Evolutionary conservation across 768 basidiomycete genomes (phyloP).

Genomic region (Glaciozyma antarctica): DNA sequence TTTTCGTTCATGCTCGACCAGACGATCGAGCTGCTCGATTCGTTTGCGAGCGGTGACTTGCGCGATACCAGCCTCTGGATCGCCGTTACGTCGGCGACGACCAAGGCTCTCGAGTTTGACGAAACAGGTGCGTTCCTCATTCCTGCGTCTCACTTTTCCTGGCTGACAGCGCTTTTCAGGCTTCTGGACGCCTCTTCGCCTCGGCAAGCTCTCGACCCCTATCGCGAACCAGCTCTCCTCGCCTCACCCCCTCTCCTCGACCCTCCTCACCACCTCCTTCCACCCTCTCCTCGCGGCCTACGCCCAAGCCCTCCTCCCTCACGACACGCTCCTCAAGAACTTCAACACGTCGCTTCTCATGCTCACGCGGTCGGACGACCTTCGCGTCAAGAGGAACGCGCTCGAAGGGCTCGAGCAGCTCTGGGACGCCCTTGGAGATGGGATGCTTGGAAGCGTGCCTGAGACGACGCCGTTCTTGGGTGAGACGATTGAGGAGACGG

Average conservation of each 20-base stretch:
- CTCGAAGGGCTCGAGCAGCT: conserved; percentile 58
- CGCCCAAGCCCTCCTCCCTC: conserved; percentile 42
- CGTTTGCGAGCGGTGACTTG: conserved; percentile 42
- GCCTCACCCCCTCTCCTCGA: conserved; percentile 34
- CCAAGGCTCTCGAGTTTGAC: conserved; percentile 63
- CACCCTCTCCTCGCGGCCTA: conserved; percentile 37
- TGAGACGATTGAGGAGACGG: conserved; percentile 32
- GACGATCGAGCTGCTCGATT: conserved; percentile 54
- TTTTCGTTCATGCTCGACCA: conserved; percentile 66
- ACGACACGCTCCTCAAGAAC: conserved; percentile 58
- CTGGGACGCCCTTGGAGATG: conserved; percentile 47
- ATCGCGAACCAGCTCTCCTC: conserved; percentile 56
- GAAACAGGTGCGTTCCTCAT: conserved; percentile 57
- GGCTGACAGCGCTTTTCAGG: conserved; percentile 42
- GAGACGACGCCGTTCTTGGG: conserved; percentile 33
- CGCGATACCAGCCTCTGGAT: conserved; percentile 53
- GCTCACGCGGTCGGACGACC: conserved; percentile 77
- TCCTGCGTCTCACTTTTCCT: background rate
- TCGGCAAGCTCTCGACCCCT: conserved; percentile 53
- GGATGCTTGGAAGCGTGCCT: conserved; percentile 27
- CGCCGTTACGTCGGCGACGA: conserved; percentile 52
- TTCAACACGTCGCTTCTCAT: conserved; percentile 77
- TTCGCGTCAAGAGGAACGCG: conserved; percentile 58
- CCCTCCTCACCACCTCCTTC: conserved; percentile 4
- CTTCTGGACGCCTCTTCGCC: conserved; percentile 81